Base-by-base conservation (phyloP, 192 early-diverging fungal genomes). In the Entophlyctis helioformis region DNA sequence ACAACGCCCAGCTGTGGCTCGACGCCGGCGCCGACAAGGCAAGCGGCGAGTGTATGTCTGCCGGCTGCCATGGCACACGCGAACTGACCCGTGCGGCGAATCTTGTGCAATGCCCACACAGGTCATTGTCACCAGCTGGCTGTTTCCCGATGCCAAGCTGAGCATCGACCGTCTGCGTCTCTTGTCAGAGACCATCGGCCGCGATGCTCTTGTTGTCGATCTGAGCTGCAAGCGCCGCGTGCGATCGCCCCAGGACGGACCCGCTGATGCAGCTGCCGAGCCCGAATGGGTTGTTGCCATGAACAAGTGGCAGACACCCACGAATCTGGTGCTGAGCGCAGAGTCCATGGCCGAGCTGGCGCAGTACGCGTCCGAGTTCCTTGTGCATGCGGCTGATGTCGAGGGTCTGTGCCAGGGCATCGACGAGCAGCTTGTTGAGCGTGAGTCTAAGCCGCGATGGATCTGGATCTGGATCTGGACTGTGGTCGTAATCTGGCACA, bases 351-450 rank as follows among this genome's bases (percentile, higher is more conserved):
- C n/a, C n/a, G n/a, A n/a, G n/a, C n/a, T n/a, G n/a, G n/a, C n/a
- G n/a, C n/a, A n/a, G n/a, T n/a, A n/a, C n/a, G n/a, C n/a, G 51
- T 77, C 76, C 31, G 95, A 98, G 69, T 96, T 98, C 57, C 60
- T 98, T 28, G 81, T 98, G 24, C 95, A 98, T 60, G 95, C 95
- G 1, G 91, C 95, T 1, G 92, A 98, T 57, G 92, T 98, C 22
- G 96, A 98, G 53, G 96, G 96, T 3, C 65, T 96, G 22, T 96
- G 91, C 58, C 69, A 82, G 36, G 96, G 96, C 8, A 87, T 98
- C 44, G 96, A 98, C 49, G 62, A 71, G 48, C 76, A 81, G 7
- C 80, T 98, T 21, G 95, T 98, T 0, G 45, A 68, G 64, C 53
- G 78, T 76, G 50, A 47, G 60, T 50, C n/a, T n/a, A n/a, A n/a